Conservation (phyloP, 2,329 filamentous ascomycete genomes). For the Neonectria punicea region DNA sequence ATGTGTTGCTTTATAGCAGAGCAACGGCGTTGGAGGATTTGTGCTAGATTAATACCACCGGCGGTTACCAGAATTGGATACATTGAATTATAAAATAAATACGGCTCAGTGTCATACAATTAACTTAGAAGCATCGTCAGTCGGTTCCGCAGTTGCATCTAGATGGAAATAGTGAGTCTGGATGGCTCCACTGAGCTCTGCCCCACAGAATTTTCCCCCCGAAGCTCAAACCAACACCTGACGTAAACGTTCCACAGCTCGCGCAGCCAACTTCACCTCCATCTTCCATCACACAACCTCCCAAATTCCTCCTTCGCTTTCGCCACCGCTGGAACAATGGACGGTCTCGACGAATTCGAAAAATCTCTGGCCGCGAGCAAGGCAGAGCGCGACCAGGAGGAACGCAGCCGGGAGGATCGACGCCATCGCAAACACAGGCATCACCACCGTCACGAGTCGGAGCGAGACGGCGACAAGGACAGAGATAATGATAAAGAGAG, state of each 20-base stretch:
- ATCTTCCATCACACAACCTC: not conserved
- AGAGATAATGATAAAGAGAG: slow-evolving; percentile 39
- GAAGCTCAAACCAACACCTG: not conserved
- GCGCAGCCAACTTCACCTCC: not conserved
- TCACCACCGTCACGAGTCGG: slow-evolving; percentile 56
- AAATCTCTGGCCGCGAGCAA: slow-evolving; percentile 76
- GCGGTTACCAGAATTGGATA: not conserved
- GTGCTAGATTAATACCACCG: slow-evolving; percentile 24
- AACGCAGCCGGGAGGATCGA: slow-evolving; percentile 57
- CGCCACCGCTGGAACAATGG: slow-evolving; percentile 56
- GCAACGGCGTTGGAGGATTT: slow-evolving; percentile 24
- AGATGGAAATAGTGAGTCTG: not conserved
- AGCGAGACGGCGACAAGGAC: slow-evolving; percentile 41
- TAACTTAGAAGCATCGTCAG: no score
- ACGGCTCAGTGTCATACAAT: not conserved
- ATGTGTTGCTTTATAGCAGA: slow-evolving; percentile 8
- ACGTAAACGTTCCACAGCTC: slow-evolving; percentile 16
- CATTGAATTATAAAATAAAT: not conserved
- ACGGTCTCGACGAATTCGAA: slow-evolving; percentile 78
- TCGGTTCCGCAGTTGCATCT: no score
- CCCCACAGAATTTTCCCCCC: slow-evolving; percentile 14
- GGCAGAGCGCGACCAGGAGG: slow-evolving; percentile 59
- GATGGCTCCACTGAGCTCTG: not conserved
- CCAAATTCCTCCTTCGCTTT: not conserved
- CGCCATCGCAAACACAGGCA: slow-evolving; percentile 56